Evolutionary conservation across 805 yeast genomes (phyloP), one percentile per base, ranked within the genome.

Genomic region (Saturnispora quitensis): DNA sequence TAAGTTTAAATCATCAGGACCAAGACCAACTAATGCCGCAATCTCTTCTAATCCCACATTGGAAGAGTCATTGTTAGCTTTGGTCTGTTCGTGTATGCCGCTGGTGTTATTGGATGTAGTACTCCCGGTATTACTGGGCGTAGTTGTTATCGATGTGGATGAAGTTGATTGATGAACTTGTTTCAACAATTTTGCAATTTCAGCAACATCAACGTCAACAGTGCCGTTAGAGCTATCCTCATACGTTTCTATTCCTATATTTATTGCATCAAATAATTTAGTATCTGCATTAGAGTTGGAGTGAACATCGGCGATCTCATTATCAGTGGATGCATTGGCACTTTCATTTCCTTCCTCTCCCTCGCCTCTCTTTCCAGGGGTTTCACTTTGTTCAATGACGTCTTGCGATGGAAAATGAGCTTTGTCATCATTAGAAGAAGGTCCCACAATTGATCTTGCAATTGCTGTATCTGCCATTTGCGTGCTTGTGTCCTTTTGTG

Each of bases 131-230:
- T 17, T 18, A 10, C n/a, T 45, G 20, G 33, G 12, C 15, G 20
- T 25, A 28, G 22, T 27, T 17, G 38, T 35, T 36, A 48, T 35
- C 20, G 51, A 17, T 18, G 50, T 31, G 2, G 48, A 20, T 13
- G 43, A 47, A 40, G 47, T 51, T 7, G 53, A 51, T 42, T 55
- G 57, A 25, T 55, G 55, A 6, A 53, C 57, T 22, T 55, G 58
- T 33, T 52, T 49, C 3, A 55, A 31, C n/a, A 55, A 43, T 40
- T 51, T 51, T 24, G 58, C 57, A 5, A 55, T 55, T 40, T 54
- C 57, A 7, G 53, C 58, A 20, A 50, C 58, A 22, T 54, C 58
- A 17, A 46, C 56, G 5, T 47, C 55, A 13, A 47, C 48, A 8
- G 28, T 43, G 10, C 25, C 35, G 22, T 25, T 25, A 7, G 22